These are phyloP conservation scores for Pseudisothecium myosuroides DNA, from an alignment of 225 moss, liverwort and hornwort species.

Conservation along the genomic window DNA sequence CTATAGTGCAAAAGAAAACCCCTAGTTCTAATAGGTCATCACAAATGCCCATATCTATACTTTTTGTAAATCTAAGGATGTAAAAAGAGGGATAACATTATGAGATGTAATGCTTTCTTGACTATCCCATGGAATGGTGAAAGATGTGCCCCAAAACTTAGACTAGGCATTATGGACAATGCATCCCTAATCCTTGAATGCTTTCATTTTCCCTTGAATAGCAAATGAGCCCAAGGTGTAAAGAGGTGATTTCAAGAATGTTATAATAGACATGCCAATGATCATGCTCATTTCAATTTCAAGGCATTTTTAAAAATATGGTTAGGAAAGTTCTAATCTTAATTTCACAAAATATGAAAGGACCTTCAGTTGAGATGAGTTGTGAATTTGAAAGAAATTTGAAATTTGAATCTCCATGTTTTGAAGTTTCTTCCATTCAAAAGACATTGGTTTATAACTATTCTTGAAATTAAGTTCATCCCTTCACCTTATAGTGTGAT, in stretches of 20 bases:
- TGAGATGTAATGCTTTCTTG: too few relatives aligned
- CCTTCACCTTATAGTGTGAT: not conserved
- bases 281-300: too few relatives aligned
- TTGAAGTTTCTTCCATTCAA: not conserved
- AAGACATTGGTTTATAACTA: not conserved
- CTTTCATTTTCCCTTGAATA: not conserved
- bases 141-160: not conserved
- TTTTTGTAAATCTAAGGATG: too few relatives aligned
- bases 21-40: too few relatives aligned
- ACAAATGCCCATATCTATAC: too few relatives aligned
- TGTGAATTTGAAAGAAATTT: accelerated
- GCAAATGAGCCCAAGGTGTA: not conserved
- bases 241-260: not conserved
- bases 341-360: not conserved
- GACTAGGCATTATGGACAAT: not conserved
- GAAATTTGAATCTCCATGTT: not conserved
- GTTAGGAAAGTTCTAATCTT: too few relatives aligned
- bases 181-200: not conserved
- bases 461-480: not conserved
- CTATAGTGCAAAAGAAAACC: too few relatives aligned
- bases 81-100: not conserved
- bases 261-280: not conserved
- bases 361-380: not conserved
- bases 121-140: not conserved
- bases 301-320: too few relatives aligned